These are phyloP conservation scores for Pisolithus marmoratus DNA, from an alignment of 768 basidiomycete species.

Conservation along the genomic window DNA sequence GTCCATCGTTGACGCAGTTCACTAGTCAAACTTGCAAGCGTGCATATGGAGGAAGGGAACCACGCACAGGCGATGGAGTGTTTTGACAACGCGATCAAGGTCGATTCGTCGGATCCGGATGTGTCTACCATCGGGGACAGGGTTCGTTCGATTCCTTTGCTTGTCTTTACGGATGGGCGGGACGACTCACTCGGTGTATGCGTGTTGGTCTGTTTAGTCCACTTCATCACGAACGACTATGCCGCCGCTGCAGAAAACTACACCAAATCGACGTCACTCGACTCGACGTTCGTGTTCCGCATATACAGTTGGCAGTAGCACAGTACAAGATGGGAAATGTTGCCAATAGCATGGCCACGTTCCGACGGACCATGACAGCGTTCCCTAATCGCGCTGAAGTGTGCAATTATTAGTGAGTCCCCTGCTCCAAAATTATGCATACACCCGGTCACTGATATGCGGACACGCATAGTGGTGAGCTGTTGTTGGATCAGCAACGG, in stretches of 20 bases:
- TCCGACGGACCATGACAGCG: slow-evolving; percentile 74
- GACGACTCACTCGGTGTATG: no score
- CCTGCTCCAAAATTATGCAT: no score
- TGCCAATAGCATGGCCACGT: slow-evolving; percentile 83
- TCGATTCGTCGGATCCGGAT: slow-evolving; percentile 84
- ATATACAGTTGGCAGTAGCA: slow-evolving; percentile 95
- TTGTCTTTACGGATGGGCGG: no score
- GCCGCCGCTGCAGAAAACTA: slow-evolving; percentile 85
- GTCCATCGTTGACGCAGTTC: slow-evolving; percentile 75
- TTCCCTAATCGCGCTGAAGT: slow-evolving; percentile 90
- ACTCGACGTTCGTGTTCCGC: slow-evolving; percentile 88
- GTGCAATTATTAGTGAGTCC: slow-evolving; percentile 86
- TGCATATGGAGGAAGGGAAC: slow-evolving; percentile 93
- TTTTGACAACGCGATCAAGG: slow-evolving; percentile 83
- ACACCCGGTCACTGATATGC: neutral
- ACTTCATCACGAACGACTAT: slow-evolving; percentile 94
- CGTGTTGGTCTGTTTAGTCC: slow-evolving; percentile 41
- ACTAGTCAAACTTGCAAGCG: slow-evolving; percentile 93
- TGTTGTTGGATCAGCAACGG: slow-evolving; percentile 85
- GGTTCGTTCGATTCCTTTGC: slow-evolving; percentile 37
- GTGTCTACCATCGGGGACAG: slow-evolving; percentile 98
- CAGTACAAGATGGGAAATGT: slow-evolving; percentile 86
- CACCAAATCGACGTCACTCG: slow-evolving; percentile 81
- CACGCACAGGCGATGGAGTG: slow-evolving; percentile 78
- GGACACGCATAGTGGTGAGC: slow-evolving; percentile 64